These are phyloP conservation scores for Apiotrichum mycotoxinovorans DNA, from an alignment of 1,284 basidiomycete species.

Conservation along the genomic window DNA sequence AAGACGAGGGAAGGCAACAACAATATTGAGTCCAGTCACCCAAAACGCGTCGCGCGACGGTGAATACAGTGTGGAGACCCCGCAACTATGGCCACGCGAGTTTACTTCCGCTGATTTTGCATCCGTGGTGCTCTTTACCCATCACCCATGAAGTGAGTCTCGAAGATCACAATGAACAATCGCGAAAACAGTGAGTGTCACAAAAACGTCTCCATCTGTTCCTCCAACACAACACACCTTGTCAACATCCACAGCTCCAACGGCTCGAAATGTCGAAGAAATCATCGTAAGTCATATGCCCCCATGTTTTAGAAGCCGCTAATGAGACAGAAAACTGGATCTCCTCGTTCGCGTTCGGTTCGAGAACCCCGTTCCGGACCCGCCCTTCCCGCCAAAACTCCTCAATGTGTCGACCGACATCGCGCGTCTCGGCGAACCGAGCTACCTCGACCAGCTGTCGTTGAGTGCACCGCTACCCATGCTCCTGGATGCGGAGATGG, in stretches of 20 bases:
- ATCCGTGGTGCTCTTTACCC: too few relatives aligned
- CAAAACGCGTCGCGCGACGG: constrained; percentile 2
- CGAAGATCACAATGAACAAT: background rate
- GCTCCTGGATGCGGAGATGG: constrained; percentile 89
- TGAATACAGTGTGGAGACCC: background rate
- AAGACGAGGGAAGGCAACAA: background rate
- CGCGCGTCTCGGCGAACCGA: constrained; percentile 71
- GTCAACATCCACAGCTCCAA: background rate
- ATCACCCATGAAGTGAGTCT: too few relatives aligned
- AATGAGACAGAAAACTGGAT: constrained; percentile 53
- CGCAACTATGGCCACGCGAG: background rate
- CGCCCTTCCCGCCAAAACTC: constrained; percentile 90
- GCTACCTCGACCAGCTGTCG: constrained; percentile 74
- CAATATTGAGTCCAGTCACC: constrained; percentile 9
- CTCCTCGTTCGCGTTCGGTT: constrained; percentile 87
- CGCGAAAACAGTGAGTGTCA: background rate
- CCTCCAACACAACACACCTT: background rate
- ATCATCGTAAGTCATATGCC: constrained; percentile 23
- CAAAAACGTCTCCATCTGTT: background rate
- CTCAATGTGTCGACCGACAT: constrained; percentile 82
- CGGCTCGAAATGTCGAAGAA: constrained; percentile 30
- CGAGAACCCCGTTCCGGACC: constrained; percentile 83
- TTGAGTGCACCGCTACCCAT: constrained; percentile 78
- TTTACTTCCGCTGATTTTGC: background rate
- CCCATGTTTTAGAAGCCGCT: background rate